Evolutionary conservation across 768 basidiomycete genomes (phyloP).

Genomic region (Tulasnella sp.): DNA sequence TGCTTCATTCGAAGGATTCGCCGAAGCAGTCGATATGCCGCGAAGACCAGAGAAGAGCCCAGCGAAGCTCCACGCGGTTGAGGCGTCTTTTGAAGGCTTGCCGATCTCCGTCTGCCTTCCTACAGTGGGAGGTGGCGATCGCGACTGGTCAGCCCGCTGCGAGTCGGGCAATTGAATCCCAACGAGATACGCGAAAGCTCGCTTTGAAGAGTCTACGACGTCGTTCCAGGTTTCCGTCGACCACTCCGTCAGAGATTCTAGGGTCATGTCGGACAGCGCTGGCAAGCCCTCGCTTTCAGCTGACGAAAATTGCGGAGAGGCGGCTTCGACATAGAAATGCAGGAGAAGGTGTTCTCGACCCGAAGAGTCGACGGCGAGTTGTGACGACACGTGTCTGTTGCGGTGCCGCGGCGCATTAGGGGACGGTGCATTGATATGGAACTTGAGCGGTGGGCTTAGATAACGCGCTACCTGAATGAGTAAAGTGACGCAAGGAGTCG

Average conservation of each 20-base stretch:
- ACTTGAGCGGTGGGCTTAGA: slow-evolving; percentile 53
- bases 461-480: slow-evolving; percentile 50
- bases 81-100: neutral
- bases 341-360: slow-evolving; percentile 78
- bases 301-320: slow-evolving; percentile 28
- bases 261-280: neutral
- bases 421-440: slow-evolving; percentile 79
- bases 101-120: slow-evolving; percentile 3
- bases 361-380: slow-evolving; percentile 56
- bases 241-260: slow-evolving; percentile 1
- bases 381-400: slow-evolving; percentile 69
- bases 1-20: neutral
- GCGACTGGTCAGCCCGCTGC: neutral
- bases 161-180: slow-evolving; percentile 37
- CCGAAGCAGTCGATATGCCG: neutral
- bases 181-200: slow-evolving; percentile 59
- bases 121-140: neutral
- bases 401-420: slow-evolving; percentile 64
- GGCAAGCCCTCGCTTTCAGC: neutral
- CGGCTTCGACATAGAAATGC: slow-evolving; percentile 67
- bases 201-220: slow-evolving; percentile 40
- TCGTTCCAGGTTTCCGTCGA: slow-evolving; percentile 31
- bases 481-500: neutral
- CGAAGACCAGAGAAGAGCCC: slow-evolving; percentile 11
- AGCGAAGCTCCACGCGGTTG: slow-evolving; percentile 11